Conservation (phyloP, 2,329 filamentous ascomycete species). For the Xylogone sp. region DNA sequence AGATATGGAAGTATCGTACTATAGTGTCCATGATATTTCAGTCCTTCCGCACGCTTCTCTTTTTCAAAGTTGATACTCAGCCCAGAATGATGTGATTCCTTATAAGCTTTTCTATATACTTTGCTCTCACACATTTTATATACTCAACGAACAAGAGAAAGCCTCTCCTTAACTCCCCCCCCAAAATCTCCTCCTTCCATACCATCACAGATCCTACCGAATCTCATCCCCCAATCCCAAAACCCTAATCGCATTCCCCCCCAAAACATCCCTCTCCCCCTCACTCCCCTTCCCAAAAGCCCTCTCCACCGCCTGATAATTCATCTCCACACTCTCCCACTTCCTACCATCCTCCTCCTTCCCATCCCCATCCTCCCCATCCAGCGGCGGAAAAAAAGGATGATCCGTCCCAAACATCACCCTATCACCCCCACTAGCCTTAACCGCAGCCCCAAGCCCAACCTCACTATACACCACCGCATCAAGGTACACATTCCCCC, state of each 20-base stretch:
- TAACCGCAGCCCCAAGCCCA: slow-evolving; percentile 66
- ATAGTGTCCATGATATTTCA: too few species aligned
- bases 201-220: too few species aligned
- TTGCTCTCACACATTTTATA: too few species aligned
- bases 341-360: slow-evolving; percentile 60
- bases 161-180: too few species aligned
- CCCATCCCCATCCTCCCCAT: slow-evolving; percentile 64
- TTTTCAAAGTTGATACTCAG: too few species aligned
- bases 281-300: slow-evolving; percentile 44
- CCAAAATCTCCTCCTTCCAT: too few species aligned
- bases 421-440: slow-evolving; percentile 63
- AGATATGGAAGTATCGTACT: too few species aligned
- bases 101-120: too few species aligned
- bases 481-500: slow-evolving; percentile 81
- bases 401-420: slow-evolving; percentile 81
- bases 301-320: slow-evolving; percentile 50
- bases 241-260: slow-evolving; percentile 54
- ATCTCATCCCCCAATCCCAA: slow-evolving; percentile 30
- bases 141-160: too few species aligned
- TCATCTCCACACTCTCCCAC: slow-evolving; percentile 66
- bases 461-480: slow-evolving; percentile 80
- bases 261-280: slow-evolving; percentile 51
- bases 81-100: too few species aligned
- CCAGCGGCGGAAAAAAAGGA: slow-evolving; percentile 78
- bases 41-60: too few species aligned